These are phyloP conservation scores for Cryphonectria parasitica DNA, from an alignment of 2,329 filamentous ascomycete genomes.

Conservation along the genomic window DNA sequence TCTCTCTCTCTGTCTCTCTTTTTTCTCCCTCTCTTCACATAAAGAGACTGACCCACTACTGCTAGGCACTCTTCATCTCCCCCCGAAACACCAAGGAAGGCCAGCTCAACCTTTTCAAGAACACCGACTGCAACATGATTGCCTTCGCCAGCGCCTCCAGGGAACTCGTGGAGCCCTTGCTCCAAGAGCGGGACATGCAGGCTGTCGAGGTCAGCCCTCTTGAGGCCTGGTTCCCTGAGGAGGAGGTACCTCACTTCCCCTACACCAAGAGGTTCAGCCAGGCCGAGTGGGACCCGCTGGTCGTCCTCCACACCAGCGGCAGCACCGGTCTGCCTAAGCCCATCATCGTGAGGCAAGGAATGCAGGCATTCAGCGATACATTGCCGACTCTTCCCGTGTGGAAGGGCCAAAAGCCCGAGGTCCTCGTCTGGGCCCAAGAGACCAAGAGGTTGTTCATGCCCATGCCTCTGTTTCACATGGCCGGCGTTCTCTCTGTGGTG, in stretches of 20 bases:
- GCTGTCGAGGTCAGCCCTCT: constrained; percentile 40
- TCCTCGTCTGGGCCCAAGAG: constrained; percentile 10
- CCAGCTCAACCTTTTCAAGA: constrained; percentile 49
- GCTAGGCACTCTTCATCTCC: constrained; percentile 48
- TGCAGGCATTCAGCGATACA: constrained; percentile 42
- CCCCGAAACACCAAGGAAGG: constrained; percentile 50
- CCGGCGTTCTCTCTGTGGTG: constrained; percentile 37
- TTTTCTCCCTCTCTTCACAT: no score
- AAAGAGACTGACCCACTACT: background rate
- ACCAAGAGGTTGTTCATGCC: constrained; percentile 21
- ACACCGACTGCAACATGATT: constrained; percentile 47
- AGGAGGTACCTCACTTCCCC: constrained; percentile 41
- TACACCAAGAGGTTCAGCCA: constrained; percentile 48
- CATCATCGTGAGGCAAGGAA: constrained; percentile 45
- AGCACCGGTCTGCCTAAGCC: constrained; percentile 53
- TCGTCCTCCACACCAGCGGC: constrained; percentile 51
- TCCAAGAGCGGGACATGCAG: constrained; percentile 44
- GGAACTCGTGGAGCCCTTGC: constrained; percentile 41
- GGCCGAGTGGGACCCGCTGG: constrained; percentile 45
- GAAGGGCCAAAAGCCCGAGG: constrained; percentile 14
- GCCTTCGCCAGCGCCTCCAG: constrained; percentile 39
- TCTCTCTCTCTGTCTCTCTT: no score
- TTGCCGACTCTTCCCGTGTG: constrained; percentile 35
- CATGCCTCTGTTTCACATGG: constrained; percentile 47
- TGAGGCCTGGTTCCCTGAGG: constrained; percentile 43